A percentile compares a stretch with the other conserved stretches of the same genome.
phyloP scores from a whole-genome alignment of 2,329 filamentous ascomycete species.

The Ciborinia camelliae region DNA sequence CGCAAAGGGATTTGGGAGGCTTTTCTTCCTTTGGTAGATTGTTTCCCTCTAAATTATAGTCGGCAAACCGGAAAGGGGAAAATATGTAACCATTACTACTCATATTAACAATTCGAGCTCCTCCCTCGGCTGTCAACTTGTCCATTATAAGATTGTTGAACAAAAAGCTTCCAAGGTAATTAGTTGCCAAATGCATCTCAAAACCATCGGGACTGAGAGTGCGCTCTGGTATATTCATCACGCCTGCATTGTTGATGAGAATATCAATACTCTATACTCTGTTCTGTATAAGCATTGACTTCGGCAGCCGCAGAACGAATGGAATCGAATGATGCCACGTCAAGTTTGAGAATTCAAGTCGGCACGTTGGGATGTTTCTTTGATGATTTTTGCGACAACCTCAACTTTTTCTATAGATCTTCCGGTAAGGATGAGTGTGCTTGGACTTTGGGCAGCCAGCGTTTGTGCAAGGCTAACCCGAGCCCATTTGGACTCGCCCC shows the following conservation, averaged over 20 bases:
- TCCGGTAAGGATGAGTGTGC: conserved; percentile 21
- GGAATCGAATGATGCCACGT: conserved; percentile 41
- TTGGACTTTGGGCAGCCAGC: not conserved
- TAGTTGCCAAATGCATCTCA: conserved; percentile 23
- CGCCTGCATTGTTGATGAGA: too few species aligned
- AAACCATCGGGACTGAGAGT: conserved; percentile 19
- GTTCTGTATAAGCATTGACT: conserved; percentile 37
- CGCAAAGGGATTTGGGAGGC: not conserved
- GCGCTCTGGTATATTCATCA: conserved; percentile 18
- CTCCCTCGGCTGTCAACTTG: conserved; percentile 12
- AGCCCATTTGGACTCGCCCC: not conserved
- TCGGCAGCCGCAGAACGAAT: conserved; percentile 41
- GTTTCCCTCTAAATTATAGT: conserved; percentile 24
- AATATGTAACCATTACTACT: conserved; percentile 40
- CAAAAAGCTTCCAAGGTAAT: conserved; percentile 25
- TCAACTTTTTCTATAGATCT: conserved; percentile 15
- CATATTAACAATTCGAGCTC: conserved; percentile 23
- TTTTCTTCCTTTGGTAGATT: not conserved
- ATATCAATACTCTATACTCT: conserved; percentile 43
- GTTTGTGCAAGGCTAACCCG: not conserved
- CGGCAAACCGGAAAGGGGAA: conserved; percentile 37
- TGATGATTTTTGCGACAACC: conserved; percentile 13
- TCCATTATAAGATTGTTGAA: conserved; percentile 25
- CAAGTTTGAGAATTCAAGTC: conserved; percentile 23
- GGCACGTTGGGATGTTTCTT: conserved; percentile 10